These are phyloP conservation scores for Adenanthera pavonina DNA, from an alignment of 306 rosid genomes.

Conservation along the genomic window DNA sequence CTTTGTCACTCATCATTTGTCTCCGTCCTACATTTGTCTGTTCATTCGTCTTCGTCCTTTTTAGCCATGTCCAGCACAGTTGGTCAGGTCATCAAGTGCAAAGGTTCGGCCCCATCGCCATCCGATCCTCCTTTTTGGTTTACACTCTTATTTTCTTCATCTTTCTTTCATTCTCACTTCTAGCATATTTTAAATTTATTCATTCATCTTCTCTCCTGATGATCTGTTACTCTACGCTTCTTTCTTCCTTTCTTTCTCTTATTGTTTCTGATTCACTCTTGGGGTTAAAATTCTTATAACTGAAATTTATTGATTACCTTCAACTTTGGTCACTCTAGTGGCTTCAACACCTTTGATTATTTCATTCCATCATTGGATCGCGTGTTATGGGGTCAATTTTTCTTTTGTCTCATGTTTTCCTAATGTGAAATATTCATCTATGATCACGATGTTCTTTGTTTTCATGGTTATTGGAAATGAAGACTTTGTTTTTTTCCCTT, in stretches of 20 bases:
- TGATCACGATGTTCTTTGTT: background rate
- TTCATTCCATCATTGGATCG: background rate
- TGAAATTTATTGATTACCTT: background rate
- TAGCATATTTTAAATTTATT: too few species aligned
- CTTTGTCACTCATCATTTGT: background rate
- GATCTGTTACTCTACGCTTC: background rate
- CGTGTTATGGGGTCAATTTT: background rate
- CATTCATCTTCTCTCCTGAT: background rate
- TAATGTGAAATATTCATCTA: background rate
- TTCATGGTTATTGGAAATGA: background rate
- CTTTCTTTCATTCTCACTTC: too few species aligned
- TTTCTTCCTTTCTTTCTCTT: background rate
- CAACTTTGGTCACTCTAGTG: background rate
- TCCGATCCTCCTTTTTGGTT: too few species aligned
- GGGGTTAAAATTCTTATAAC: background rate
- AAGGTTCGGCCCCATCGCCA: slow-evolving; percentile 41
- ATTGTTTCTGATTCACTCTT: background rate
- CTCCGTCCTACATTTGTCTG: background rate
- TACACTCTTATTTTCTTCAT: too few species aligned
- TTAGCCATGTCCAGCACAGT: slow-evolving; percentile 56
- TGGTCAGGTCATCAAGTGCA: slow-evolving; percentile 77
- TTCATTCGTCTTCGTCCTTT: background rate
- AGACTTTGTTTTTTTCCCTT: background rate
- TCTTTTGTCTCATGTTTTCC: background rate
- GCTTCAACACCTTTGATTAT: background rate